Evolutionary conservation across 352 stramenopile genomes (phyloP).

Genomic region (Blastocystis sp.): DNA sequence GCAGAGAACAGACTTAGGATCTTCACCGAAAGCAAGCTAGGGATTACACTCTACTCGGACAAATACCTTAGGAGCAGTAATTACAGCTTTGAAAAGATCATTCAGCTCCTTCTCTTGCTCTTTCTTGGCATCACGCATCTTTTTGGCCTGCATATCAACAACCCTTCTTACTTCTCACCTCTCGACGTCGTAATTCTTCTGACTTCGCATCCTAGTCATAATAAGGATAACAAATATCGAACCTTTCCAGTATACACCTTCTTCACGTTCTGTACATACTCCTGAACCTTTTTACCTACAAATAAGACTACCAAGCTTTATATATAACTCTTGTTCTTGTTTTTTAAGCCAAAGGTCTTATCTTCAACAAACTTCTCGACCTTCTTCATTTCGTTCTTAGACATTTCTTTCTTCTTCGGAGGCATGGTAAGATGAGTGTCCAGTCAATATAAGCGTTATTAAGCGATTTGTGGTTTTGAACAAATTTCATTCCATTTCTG

Average conservation of each 20-base stretch:
- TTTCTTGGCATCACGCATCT: constrained; percentile 73
- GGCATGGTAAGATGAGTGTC: constrained; percentile 25
- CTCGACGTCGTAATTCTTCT: constrained; percentile 77
- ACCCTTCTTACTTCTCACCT: constrained; percentile 62
- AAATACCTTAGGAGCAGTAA: constrained; percentile 39
- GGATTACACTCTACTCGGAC: background rate
- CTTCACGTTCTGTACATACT: constrained; percentile 84
- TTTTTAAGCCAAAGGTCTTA: constrained; percentile 99
- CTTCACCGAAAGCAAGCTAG: constrained; percentile 80
- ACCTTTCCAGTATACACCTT: constrained; percentile 77
- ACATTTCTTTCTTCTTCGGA: constrained; percentile 70
- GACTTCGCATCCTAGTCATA: constrained; percentile 76
- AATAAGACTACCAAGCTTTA: background rate
- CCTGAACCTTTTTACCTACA: constrained; percentile 89
- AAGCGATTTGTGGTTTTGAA: background rate
- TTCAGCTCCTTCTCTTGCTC: constrained; percentile 77
- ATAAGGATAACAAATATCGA: background rate
- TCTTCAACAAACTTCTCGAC: constrained; percentile 90
- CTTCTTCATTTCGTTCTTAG: constrained; percentile 84
- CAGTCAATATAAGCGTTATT: background rate
- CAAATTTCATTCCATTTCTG: background rate
- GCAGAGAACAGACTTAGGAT: constrained; percentile 83
- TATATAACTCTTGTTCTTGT: constrained; percentile 87
- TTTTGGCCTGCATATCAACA: constrained; percentile 74
- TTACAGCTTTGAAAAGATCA: constrained; percentile 77